A percentile compares a stretch with the other conserved stretches of the same genome.
Evolutionary conservation across 2,329 filamentous ascomycete species (phyloP).

Genomic region (Cordyceps cicadae): DNA sequence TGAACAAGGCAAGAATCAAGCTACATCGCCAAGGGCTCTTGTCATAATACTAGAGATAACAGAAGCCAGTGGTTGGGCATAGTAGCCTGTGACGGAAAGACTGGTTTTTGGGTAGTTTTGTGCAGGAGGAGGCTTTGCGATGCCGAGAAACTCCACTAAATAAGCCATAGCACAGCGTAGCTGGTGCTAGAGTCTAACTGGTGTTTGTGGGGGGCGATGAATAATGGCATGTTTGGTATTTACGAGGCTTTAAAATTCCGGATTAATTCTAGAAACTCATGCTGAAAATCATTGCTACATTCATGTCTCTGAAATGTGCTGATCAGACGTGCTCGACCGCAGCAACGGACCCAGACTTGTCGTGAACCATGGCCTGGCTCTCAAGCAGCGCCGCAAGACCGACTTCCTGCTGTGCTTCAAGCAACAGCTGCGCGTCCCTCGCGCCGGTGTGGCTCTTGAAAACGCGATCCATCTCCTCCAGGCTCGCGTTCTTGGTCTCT

Average conservation of each 20-base stretch:
- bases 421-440: constrained; percentile 18
- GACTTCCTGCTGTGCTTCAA: constrained; percentile 19
- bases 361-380: constrained; percentile 1
- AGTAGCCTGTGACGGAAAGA: not conserved
- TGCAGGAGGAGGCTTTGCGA: not conserved
- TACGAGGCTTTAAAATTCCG: too few relatives aligned
- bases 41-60: too few relatives aligned
- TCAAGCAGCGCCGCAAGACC: constrained; percentile 14
- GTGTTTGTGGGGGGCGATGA: not conserved
- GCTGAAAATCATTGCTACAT: not conserved
- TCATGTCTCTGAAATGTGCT: not conserved
- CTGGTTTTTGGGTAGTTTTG: not conserved
- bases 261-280: not conserved
- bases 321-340: not conserved
- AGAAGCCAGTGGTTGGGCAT: not conserved
- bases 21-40: not conserved
- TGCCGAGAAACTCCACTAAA: not conserved
- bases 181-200: not conserved
- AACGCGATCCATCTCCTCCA: constrained; percentile 47
- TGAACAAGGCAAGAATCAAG: too few relatives aligned
- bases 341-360: not conserved
- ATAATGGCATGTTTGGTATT: too few relatives aligned
- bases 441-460: constrained; percentile 33
- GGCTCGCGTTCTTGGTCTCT: constrained; percentile 45
- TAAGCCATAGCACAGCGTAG: not conserved